Evolutionary conservation across 345 rosid genomes (phyloP).

Genomic region (Psidium friedrichsthalianum): DNA sequence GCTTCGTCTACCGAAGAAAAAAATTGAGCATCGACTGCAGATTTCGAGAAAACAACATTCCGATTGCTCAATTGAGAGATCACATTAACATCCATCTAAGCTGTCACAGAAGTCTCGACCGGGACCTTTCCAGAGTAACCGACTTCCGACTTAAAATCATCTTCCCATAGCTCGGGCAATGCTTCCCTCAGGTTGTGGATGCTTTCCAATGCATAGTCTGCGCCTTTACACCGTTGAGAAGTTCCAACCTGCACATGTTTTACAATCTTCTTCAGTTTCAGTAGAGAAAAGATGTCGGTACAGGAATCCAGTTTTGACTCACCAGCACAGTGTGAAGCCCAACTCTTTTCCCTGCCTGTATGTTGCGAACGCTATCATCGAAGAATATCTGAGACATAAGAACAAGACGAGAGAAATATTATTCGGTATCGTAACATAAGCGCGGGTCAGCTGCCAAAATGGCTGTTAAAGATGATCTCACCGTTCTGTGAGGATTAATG

Average conservation of each 20-base stretch:
- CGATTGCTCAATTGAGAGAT: background rate
- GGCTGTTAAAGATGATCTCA: conserved; percentile 4
- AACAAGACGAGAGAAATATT: background rate
- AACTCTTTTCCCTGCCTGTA: conserved; percentile 47
- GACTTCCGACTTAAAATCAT: conserved; percentile 28
- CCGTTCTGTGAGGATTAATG: conserved; percentile 67
- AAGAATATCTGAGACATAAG: conserved; percentile 52
- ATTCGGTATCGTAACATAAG: background rate
- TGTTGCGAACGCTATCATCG: conserved; percentile 75
- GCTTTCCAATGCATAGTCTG: conserved; percentile 69
- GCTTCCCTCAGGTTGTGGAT: conserved; percentile 80
- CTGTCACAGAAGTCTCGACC: conserved; percentile 56
- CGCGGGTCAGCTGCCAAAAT: background rate
- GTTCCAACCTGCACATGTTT: conserved; percentile 49
- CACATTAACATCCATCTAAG: conserved; percentile 8
- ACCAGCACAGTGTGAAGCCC: conserved; percentile 81
- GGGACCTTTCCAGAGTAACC: conserved; percentile 26
- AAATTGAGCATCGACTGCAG: background rate
- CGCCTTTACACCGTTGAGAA: conserved; percentile 47
- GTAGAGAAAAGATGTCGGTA: background rate
- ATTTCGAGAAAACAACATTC: background rate
- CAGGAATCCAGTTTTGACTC: conserved; percentile 4
- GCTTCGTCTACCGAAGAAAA: background rate
- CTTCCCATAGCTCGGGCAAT: conserved; percentile 62
- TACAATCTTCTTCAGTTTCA: background rate